phyloP scores from a whole-genome alignment of 345 rosid genomes.

The Salix arbutifolia region DNA sequence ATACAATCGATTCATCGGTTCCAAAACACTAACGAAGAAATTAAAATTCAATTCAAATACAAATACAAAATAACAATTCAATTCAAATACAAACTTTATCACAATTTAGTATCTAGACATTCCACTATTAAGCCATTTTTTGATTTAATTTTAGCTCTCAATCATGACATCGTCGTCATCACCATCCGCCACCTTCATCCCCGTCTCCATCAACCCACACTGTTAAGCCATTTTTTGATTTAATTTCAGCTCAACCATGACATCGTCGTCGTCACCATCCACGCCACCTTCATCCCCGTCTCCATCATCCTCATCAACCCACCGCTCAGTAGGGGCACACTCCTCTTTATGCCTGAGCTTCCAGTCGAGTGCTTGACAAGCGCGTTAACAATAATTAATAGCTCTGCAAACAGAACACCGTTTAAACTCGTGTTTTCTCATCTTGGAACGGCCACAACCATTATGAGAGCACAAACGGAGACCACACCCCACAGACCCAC shows the following conservation, averaged over 20 bases:
- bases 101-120: too few relatives aligned
- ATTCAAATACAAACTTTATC: too few relatives aligned
- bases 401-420: slow-evolving; percentile 91
- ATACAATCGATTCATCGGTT: too few relatives aligned
- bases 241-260: slow-evolving; percentile 26
- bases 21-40: too few relatives aligned
- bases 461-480: slow-evolving; percentile 75
- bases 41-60: too few relatives aligned
- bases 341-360: slow-evolving; percentile 79
- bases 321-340: slow-evolving; percentile 66
- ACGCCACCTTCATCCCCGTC: slow-evolving; percentile 35
- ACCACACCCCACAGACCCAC: slow-evolving; percentile 41
- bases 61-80: too few relatives aligned
- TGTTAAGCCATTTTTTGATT: neutral
- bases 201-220: too few relatives aligned
- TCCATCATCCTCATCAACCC: slow-evolving; percentile 53
- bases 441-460: slow-evolving; percentile 89
- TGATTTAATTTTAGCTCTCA: too few relatives aligned
- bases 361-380: slow-evolving; percentile 97
- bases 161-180: too few relatives aligned
- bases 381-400: slow-evolving; percentile 92
- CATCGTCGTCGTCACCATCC: slow-evolving; percentile 17
- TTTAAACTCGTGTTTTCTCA: slow-evolving; percentile 82
- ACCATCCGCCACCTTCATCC: too few relatives aligned
- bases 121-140: too few relatives aligned